A percentile compares a stretch with the other conserved stretches of the same genome.
phyloP scores from a whole-genome alignment of 495 filamentous ascomycete genomes.

The Hypoxylon intermedium region DNA sequence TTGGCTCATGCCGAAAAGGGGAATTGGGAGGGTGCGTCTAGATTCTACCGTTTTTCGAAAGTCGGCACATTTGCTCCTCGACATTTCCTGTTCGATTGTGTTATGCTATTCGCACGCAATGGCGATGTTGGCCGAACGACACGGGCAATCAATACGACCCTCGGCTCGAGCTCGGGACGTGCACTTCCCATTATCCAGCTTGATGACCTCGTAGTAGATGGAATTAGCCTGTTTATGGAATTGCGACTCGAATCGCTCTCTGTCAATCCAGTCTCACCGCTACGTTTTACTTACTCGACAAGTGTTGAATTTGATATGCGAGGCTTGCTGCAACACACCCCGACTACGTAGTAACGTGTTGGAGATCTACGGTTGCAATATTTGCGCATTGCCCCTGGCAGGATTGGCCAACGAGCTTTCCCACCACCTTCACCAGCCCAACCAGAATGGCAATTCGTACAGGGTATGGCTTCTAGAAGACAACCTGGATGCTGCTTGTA shows the following conservation, averaged over 20 bases:
- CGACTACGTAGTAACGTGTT: slow-evolving; percentile 32
- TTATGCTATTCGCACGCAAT: neutral
- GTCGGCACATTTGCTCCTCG: slow-evolving; percentile 19
- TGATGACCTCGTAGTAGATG: slow-evolving; percentile 26
- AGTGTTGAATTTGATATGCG: slow-evolving; percentile 32
- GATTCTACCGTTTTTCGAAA: slow-evolving; percentile 11
- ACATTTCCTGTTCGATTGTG: slow-evolving; percentile 9
- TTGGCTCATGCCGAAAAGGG: slow-evolving; percentile 21
- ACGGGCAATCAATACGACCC: slow-evolving; percentile 2
- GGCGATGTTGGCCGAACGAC: neutral
- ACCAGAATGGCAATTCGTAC: slow-evolving; percentile 13
- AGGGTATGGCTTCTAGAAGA: slow-evolving; percentile 39
- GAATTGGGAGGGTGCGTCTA: slow-evolving; percentile 22
- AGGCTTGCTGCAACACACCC: slow-evolving; percentile 34
- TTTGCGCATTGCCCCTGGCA: slow-evolving; percentile 36
- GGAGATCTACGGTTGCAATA: slow-evolving; percentile 38
- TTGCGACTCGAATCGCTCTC: slow-evolving; percentile 19
- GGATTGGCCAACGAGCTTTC: slow-evolving; percentile 33
- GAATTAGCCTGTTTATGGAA: slow-evolving; percentile 40
- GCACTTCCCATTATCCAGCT: slow-evolving; percentile 21
- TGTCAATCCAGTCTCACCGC: slow-evolving; percentile 30
- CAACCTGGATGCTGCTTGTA: slow-evolving; percentile 21
- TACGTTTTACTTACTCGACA: slow-evolving; percentile 2
- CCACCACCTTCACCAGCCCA: slow-evolving; percentile 19
- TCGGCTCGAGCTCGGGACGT: slow-evolving; percentile 4